Evolutionary conservation across 495 filamentous ascomycete species (phyloP), one percentile per base, ranked within the genome.

Genomic region (Corynascus novoguineensis): DNA sequence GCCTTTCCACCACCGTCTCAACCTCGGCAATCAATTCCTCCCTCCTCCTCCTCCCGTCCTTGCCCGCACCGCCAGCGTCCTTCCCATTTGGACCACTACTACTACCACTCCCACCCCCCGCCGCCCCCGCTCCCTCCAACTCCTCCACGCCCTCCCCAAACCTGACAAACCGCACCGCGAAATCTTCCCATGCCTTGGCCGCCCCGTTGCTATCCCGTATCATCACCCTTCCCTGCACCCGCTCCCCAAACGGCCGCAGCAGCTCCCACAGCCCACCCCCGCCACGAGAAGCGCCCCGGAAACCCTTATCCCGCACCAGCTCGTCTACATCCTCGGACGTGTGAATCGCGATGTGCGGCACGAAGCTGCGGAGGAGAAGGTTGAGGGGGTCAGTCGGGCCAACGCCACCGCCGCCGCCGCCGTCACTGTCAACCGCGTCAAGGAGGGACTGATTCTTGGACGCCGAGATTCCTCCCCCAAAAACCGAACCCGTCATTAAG

Each of bases 171-270:
- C 87, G 86, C 48, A 97, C 80, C 2, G 88, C 86, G 72, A 89
- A 98, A 66, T 97, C 90, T 27, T 96, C 93, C 77, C 86, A 95
- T 29, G 81, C 82, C 60, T 79, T 81, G 63, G 91, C 89, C 32
- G 83, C 82, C 10, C 93, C 92, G 56, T 86, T 78, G 61, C 90
- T 96, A 69, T 98, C 95, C 53, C 95, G 78, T 37, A 98, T 85
- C 17, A 87, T 87, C 31, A 98, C 87, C 68, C 91, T 93, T 24
- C 93, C 93, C 32, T 85, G 82, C 0, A 98, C 77, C 35, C 78
- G 80, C 68, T 98, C 93, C n/a, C 92, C 93, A 72, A 92, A 98
- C 5, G 92, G 91, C 45, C 92, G 77, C 32, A 98, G 72, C 50
- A 98, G 71, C 66, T 92, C 88, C 76, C 87, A 84, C 46, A 98